Conservation (phyloP, 2,329 filamentous ascomycete genomes). For the Alternaria tenuissima region DNA sequence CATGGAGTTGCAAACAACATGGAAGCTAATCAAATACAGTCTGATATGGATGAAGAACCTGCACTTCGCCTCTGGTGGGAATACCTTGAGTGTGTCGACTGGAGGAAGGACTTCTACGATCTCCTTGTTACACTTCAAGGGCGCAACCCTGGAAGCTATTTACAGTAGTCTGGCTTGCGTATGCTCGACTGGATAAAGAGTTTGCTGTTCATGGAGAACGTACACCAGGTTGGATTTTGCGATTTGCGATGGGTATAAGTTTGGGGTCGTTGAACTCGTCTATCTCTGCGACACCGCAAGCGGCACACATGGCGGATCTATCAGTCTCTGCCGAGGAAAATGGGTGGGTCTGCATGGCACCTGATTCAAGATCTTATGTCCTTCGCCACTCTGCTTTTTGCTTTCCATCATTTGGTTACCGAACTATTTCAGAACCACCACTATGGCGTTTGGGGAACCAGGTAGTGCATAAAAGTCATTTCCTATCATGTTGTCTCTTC, state of each 20-base stretch:
- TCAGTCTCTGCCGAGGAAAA: neutral
- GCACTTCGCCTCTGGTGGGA: slow-evolving; percentile 59
- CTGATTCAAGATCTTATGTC: neutral
- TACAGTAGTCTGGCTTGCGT: neutral
- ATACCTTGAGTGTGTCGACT: slow-evolving; percentile 56
- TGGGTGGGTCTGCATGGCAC: neutral
- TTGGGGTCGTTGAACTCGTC: neutral
- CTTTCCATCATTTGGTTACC: neutral
- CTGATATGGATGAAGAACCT: slow-evolving; percentile 51
- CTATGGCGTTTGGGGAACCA: neutral
- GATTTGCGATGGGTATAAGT: neutral
- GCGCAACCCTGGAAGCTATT: slow-evolving; percentile 14
- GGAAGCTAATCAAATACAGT: slow-evolving; percentile 23
- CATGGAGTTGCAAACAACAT: neutral
- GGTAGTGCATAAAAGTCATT: slow-evolving; percentile 6
- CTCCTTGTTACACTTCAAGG: slow-evolving; percentile 45
- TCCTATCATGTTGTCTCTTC: neutral
- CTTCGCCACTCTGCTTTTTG: neutral
- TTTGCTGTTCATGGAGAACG: neutral
- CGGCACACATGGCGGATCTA: neutral
- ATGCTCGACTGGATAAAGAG: neutral
- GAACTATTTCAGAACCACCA: neutral
- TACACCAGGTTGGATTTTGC: neutral
- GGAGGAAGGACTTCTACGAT: slow-evolving; percentile 53
- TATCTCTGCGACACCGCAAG: neutral